These are phyloP conservation scores for Somion occarium DNA, from an alignment of 1,284 basidiomycete species.

Conservation along the genomic window DNA sequence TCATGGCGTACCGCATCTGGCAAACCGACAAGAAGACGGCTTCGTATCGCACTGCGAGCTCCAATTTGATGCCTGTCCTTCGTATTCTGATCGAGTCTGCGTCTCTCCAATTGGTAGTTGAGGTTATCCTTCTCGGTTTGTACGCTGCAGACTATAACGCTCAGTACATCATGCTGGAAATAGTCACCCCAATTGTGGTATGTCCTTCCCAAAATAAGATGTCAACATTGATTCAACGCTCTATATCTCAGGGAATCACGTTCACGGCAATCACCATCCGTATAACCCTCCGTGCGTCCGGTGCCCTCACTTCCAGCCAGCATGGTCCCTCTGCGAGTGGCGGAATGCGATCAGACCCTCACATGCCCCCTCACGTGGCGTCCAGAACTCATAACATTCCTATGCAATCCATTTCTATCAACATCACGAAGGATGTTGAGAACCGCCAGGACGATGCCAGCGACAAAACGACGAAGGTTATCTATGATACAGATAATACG, in stretches of 20 bases:
- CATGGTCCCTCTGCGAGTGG: background rate
- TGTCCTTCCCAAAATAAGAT: slow-evolving; percentile 5
- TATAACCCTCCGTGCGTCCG: slow-evolving; percentile 15
- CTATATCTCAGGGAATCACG: slow-evolving; percentile 18
- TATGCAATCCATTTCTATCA: slow-evolving; percentile 12
- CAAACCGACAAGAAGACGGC: background rate
- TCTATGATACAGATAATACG: too few species aligned
- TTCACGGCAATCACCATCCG: slow-evolving; percentile 22
- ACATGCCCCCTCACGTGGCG: slow-evolving; percentile 5
- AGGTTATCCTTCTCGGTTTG: too few species aligned
- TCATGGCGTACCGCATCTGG: slow-evolving; percentile 4
- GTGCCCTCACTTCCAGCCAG: slow-evolving; percentile 3
- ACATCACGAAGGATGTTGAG: slow-evolving; percentile 11
- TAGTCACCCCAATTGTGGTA: background rate
- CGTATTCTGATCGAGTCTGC: too few species aligned
- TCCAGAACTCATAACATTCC: too few species aligned
- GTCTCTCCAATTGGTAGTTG: too few species aligned
- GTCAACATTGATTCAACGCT: background rate
- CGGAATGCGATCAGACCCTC: background rate
- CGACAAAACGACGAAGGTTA: too few species aligned
- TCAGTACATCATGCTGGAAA: background rate
- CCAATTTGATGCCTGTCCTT: too few species aligned
- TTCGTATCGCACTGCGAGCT: background rate
- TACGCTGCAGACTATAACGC: too few species aligned
- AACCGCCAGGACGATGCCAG: background rate